phyloP scores from a whole-genome alignment of 768 basidiomycete species.

The Boletus patriciae region DNA sequence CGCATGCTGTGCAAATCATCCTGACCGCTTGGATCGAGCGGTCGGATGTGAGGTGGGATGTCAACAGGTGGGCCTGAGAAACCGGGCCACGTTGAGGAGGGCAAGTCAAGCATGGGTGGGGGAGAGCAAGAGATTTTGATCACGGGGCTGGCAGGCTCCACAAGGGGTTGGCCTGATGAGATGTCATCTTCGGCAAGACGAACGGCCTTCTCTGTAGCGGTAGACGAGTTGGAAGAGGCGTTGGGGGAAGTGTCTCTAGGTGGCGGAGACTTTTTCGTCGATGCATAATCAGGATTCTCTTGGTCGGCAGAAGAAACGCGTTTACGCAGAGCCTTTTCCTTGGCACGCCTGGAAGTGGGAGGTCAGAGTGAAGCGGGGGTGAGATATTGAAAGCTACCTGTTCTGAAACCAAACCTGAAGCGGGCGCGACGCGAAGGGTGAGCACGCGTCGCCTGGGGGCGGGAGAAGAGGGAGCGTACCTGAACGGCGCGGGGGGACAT shows the following conservation, averaged over 20 bases:
- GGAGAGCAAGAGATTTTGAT: constrained; percentile 28
- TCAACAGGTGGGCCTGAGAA: constrained; percentile 35
- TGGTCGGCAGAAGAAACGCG: constrained; percentile 40
- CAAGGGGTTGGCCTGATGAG: neutral
- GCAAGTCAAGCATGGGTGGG: constrained; percentile 12
- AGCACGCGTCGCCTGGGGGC: constrained; percentile 17
- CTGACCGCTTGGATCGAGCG: constrained; percentile 21
- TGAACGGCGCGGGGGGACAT: constrained; percentile 97
- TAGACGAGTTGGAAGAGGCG: constrained; percentile 33
- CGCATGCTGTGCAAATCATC: constrained; percentile 40
- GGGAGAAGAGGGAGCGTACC: constrained; percentile 47
- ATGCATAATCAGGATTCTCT: constrained; percentile 2
- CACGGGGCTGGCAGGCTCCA: constrained; percentile 13
- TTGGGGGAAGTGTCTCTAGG: constrained; percentile 31
- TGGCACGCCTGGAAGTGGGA: constrained; percentile 61
- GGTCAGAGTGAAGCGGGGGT: constrained; percentile 12
- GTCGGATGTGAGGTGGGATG: constrained; percentile 26
- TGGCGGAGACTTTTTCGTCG: constrained; percentile 9
- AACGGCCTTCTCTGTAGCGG: constrained; percentile 43
- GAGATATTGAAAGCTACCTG: constrained; percentile 44
- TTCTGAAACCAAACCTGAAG: constrained; percentile 90
- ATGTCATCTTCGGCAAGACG: constrained; percentile 18
- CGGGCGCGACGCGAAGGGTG: constrained; percentile 17
- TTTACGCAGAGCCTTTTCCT: constrained; percentile 70
- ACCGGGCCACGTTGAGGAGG: constrained; percentile 30